A percentile compares a stretch with the other conserved stretches of the same genome.
Conservation (phyloP, 352 stramenopile species). For the Detonula confervacea region DNA sequence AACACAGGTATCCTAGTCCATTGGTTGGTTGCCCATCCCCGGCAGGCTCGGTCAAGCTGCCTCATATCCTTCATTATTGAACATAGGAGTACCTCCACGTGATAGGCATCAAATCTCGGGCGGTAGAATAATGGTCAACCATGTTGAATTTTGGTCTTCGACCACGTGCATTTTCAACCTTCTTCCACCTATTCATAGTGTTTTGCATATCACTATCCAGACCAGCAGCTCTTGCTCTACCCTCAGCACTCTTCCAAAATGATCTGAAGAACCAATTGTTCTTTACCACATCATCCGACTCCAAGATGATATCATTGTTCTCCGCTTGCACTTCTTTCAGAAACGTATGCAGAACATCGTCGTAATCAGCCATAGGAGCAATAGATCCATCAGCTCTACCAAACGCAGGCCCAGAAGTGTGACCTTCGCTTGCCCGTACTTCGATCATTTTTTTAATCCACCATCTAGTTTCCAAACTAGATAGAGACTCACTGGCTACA, state of each 20-base stretch:
- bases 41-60: conserved; percentile 13
- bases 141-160: conserved; percentile 5
- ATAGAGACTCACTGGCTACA: conserved; percentile 25
- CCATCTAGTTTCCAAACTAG: conserved; percentile 32
- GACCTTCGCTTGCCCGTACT: background rate
- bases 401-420: conserved; percentile 2
- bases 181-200: conserved; percentile 39
- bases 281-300: conserved; percentile 8
- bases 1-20: conserved; percentile 1
- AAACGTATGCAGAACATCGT: conserved; percentile 4
- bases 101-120: conserved; percentile 18
- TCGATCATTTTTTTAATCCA: conserved; percentile 43
- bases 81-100: conserved; percentile 30
- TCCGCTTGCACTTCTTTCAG: background rate
- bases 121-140: conserved; percentile 27
- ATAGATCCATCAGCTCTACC: background rate
- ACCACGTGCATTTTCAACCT: conserved; percentile 6
- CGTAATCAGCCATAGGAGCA: conserved; percentile 4
- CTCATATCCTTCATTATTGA: conserved; percentile 12
- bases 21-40: conserved; percentile 21
- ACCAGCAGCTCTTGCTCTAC: conserved; percentile 3
- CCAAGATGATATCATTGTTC: background rate
- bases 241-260: conserved; percentile 11
- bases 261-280: conserved; percentile 18
- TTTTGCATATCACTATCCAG: conserved; percentile 11